Conservation (phyloP, 2,329 filamentous ascomycete species). For the Lomentospora prolificans region DNA sequence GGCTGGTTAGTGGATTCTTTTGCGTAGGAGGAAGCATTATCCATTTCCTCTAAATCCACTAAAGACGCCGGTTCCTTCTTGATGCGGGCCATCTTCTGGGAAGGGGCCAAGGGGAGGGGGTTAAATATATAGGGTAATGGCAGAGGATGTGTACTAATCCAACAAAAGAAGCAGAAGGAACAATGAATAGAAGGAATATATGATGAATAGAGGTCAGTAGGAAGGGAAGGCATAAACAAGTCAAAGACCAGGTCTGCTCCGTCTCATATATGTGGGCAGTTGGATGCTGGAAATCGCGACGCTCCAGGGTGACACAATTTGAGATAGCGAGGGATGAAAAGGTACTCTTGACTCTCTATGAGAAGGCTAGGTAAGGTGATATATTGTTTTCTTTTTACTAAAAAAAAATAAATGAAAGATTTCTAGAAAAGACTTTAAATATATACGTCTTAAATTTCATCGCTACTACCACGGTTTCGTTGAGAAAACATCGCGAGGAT, state of each 20-base stretch:
- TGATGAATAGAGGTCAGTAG: neutral
- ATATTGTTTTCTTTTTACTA: neutral
- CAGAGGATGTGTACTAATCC: too few species aligned
- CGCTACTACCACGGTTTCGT: too few species aligned
- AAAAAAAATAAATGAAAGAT: neutral
- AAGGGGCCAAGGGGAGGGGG: neutral
- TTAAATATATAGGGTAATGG: too few species aligned
- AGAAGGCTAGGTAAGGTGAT: neutral
- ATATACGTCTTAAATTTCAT: too few species aligned
- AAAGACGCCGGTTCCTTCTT: neutral
- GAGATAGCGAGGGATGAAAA: neutral
- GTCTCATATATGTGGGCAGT: conserved; percentile 1
- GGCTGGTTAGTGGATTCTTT: neutral
- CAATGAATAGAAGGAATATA: neutral
- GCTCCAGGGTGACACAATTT: conserved; percentile 1
- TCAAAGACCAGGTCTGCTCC: neutral
- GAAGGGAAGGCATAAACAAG: neutral
- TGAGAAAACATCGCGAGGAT: too few species aligned
- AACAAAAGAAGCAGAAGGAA: neutral
- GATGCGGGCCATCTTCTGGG: neutral
- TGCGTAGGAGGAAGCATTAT: neutral
- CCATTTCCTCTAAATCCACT: neutral
- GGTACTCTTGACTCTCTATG: neutral
- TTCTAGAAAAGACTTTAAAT: too few species aligned
- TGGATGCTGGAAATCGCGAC: neutral